Evolutionary conservation across 352 stramenopile species (phyloP), one percentile per base, ranked within the genome.

Genomic region (Globisporangium paddicum): DNA sequence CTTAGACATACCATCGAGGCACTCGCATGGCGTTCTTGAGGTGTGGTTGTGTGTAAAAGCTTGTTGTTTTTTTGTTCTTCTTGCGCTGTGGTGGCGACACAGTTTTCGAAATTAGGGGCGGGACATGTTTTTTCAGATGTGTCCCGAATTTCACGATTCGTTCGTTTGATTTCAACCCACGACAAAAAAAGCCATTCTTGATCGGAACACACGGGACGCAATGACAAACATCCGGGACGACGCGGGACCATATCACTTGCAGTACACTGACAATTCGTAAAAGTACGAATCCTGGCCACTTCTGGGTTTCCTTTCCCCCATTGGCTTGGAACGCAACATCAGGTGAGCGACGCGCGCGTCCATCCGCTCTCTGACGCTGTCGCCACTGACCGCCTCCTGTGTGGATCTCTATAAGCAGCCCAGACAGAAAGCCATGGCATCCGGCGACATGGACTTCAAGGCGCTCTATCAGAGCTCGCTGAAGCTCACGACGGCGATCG

Each of bases 381-480:
- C n/a, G 6, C 26, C 46, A 35, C 32, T 53, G 25, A 53, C 46
- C 18, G 9, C 21, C 28, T 9, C 16, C 14, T 48, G 6, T 53
- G 47, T 54, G n/a, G 16, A n/a, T 16, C 30, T 30, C 23, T 13
- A 18, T 10, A 54, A 19, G n/a, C n/a, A 54, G 16, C 19, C 35
- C 7, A 44, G 16, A n/a, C 38, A 44, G 16, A 30, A 26, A 54
- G 47, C 10, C 47, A 54, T 55, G 44, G 46, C 56, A 47, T 57
- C 52, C 3, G 50, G 52, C 46, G 75, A 93, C 50, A 68, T 91
- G 62, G 82, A 95, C 59, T 95, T 95, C 73, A 86, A 85, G 57
- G 75, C 82, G 60, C 69, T 95, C 55, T 95, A 95, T 67, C 81
- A 95, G 71, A 93, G 78, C 68, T 95, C 85, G 54, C 80, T 95